phyloP scores from a whole-genome alignment of 2,329 filamentous ascomycete species.

The Pseudocercospora macadamiae region DNA sequence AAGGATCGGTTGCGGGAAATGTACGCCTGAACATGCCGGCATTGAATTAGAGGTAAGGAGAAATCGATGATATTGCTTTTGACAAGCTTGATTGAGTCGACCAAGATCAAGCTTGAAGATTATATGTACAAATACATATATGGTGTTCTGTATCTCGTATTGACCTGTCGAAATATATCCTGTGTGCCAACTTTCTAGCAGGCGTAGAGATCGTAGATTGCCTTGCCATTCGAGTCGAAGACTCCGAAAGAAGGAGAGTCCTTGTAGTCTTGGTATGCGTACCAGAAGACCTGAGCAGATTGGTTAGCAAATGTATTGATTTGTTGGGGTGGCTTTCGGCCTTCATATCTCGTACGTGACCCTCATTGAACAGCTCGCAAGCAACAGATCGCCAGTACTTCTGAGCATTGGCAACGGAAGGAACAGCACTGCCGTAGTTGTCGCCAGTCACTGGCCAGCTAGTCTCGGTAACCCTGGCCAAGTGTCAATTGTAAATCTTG shows the following conservation, averaged over 20 bases:
- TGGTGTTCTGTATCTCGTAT: too few species aligned
- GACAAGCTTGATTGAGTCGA: too few species aligned
- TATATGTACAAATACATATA: too few species aligned
- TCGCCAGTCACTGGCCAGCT: conserved; percentile 65
- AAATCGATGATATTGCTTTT: too few species aligned
- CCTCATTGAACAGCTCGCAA: conserved; percentile 60
- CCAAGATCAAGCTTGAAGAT: too few species aligned
- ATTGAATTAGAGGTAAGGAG: too few species aligned
- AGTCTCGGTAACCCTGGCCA: conserved; percentile 51
- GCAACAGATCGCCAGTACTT: conserved; percentile 66
- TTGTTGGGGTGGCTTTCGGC: too few species aligned
- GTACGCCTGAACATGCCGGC: too few species aligned
- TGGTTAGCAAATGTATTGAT: not conserved
- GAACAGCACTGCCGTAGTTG: conserved; percentile 57
- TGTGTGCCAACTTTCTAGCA: conserved; percentile 19
- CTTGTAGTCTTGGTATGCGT: conserved; percentile 60
- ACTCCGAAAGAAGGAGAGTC: conserved; percentile 46
- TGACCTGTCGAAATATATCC: too few species aligned
- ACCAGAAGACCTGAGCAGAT: conserved; percentile 61
- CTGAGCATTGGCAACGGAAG: conserved; percentile 62
- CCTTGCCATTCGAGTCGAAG: conserved; percentile 39
- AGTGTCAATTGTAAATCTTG: not conserved
- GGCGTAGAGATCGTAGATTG: conserved; percentile 35
- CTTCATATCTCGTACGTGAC: conserved; percentile 21
- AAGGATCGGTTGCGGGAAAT: too few species aligned